Evolutionary conservation across 2,329 filamentous ascomycete species (phyloP), one percentile per base, ranked within the genome.

Genomic region (Escovopsis sp.): DNA sequence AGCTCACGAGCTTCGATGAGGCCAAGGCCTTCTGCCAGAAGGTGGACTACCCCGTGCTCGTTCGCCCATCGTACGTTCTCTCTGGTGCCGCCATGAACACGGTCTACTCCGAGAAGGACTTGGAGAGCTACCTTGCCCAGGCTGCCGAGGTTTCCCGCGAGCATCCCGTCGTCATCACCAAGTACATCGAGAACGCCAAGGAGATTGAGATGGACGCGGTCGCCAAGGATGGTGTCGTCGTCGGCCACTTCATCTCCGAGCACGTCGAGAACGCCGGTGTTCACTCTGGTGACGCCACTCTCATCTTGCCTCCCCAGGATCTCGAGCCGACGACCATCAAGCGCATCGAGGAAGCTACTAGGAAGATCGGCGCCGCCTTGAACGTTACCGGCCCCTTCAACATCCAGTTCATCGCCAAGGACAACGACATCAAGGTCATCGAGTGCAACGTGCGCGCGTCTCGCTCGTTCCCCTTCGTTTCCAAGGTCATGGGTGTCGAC

Each of bases 141-240:
- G 91, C 91, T 42, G 85, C 77, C 6, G 88, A 94, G 50, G 91
- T 98, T 38, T 96, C 91, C 6, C 80, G 85, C 48, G 89, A 96
- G 48, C 85, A 96, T 61, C 91, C 91, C 1, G 91, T 98, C 10
- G 91, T 98, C 47, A 96, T 98, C 57, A 96, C 89, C 47, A 98
- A 98, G 68, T 98, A 96, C 66, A 96, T 98, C 51, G 91, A 98
- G 69, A 91, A 94, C 52, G 91, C 91, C 50, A 96, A 98, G 71
- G 91, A 98, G 63, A 96, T 98, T 49, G 91, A 98, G 65, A 96
- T 98, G 91, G 91, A 98, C 55, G 91, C 91, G 35, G 91, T 98
- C 37, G 91, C 89, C 42, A 82, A 80, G 54, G 82, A 93, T 52
- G 91, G 91, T 57, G 80, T 75, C 43, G 83, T 96, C 64, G 77